Conservation (phyloP, 1,139 yeast species). For the Pichia sp. region DNA sequence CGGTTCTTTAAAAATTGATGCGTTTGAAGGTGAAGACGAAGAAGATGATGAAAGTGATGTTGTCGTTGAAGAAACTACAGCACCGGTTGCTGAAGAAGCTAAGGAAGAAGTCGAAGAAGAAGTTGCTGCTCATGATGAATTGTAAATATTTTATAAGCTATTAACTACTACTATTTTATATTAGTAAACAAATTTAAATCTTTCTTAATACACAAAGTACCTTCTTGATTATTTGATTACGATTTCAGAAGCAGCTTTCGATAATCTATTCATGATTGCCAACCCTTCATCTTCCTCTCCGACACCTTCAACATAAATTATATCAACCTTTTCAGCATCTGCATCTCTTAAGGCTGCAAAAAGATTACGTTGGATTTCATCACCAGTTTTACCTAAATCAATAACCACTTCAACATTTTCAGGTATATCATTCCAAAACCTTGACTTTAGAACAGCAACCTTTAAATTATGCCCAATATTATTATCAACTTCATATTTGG, state of each 20-base stretch:
- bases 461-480: constrained; percentile 16
- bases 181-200: background rate
- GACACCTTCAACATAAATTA: constrained; percentile 27
- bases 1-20: constrained; percentile 40
- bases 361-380: constrained; percentile 57
- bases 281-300: constrained; percentile 53
- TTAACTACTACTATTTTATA: background rate
- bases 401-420: constrained; percentile 28
- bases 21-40: constrained; percentile 12
- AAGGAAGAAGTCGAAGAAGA: constrained; percentile 12
- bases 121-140: constrained; percentile 26
- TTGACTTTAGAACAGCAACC: constrained; percentile 46
- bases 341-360: constrained; percentile 56
- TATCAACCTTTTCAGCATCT: constrained; percentile 23
- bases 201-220: background rate
- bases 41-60: constrained; percentile 15
- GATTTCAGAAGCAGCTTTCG: constrained; percentile 70
- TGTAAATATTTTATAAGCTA: constrained; percentile 13
- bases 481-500: constrained; percentile 22
- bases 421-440: constrained; percentile 29
- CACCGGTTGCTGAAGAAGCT: constrained; percentile 11
- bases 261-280: constrained; percentile 87
- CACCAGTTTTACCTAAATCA: constrained; percentile 21
- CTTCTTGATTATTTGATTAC: constrained; percentile 10
- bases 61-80: constrained; percentile 9